Conservation (phyloP, 129 eudicot species). For the Helianthus tuberosus region DNA sequence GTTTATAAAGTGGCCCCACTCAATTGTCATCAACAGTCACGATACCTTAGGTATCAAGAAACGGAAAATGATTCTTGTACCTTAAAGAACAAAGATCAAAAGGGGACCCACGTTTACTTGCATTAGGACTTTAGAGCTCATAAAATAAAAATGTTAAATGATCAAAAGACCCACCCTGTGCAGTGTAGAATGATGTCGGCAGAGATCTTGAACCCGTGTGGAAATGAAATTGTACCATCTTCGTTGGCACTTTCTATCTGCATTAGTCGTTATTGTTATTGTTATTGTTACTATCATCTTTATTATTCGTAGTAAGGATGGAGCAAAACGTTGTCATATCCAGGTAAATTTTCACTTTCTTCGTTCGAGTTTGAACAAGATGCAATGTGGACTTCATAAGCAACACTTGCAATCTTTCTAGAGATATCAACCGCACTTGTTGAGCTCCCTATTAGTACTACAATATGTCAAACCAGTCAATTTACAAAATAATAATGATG, state of each 20-base stretch:
- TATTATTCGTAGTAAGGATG: slow-evolving; percentile 34
- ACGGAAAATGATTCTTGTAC: slow-evolving; percentile 89
- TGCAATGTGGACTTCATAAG: slow-evolving; percentile 85
- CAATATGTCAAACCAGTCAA: slow-evolving; percentile 51
- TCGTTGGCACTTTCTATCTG: slow-evolving; percentile 64
- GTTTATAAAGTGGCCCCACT: slow-evolving; percentile 92
- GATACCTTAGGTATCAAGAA: slow-evolving; percentile 61
- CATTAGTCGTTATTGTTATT: slow-evolving; percentile 10
- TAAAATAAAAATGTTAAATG: slow-evolving; percentile 20
- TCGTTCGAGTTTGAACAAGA: slow-evolving; percentile 54
- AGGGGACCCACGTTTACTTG: not conserved
- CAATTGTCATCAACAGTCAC: slow-evolving; percentile 85
- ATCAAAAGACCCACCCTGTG: slow-evolving; percentile 66
- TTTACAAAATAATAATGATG: not conserved
- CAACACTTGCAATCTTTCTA: slow-evolving; percentile 68
- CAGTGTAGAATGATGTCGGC: slow-evolving; percentile 84
- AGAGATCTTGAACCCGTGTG: slow-evolving; percentile 49
- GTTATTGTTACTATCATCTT: not conserved
- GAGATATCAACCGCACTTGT: slow-evolving; percentile 93
- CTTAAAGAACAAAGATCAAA: slow-evolving; percentile 34
- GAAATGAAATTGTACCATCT: slow-evolving; percentile 72
- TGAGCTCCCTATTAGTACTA: slow-evolving; percentile 79
- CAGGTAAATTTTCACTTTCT: slow-evolving; percentile 42
- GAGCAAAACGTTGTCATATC: slow-evolving; percentile 73
- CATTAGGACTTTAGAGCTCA: not conserved